Base-by-base conservation (phyloP, 2,329 filamentous ascomycete genomes). In the Septoria petroselini region DNA sequence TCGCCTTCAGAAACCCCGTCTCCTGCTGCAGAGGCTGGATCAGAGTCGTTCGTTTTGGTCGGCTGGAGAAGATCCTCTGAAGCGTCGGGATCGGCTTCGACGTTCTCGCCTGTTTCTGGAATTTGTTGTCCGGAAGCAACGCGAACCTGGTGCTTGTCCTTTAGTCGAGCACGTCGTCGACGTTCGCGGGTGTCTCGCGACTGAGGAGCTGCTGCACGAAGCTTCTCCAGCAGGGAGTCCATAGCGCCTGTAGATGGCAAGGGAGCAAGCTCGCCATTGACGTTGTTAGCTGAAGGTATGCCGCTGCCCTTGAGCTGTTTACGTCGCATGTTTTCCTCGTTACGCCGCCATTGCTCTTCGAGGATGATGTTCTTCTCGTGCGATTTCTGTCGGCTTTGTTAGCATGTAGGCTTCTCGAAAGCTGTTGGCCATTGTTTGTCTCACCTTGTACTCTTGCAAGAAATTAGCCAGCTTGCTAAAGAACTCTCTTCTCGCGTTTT, bases 191-290 rank as follows among this genome's bases (percentile, higher is more conserved):
- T 86, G 68, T 96, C 91, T 68, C 88, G 80, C 21, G 88, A 82
- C 72, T 95, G 88, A 23, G 93, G 91, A 48, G 91, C 91, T 1
- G 93, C 93, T 48, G 90, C 91, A 50, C 93, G 86, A 48, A 98
- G 76, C 71, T 97, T 97, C 80, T 96, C 89, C 41, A 98, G 81
- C 18, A 98, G 75, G 33, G 86, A 88, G 72, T 98, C 93, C 91
- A 98, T 97, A 44, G 91, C 93, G 46, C 91, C 93, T 5, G 88
- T 89, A 2, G 84, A 85, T 23, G 78, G 75, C 4, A 83, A 83
- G 14, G 68, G 68, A 9, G 73, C 71, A 12, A 72, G 70, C 14
- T 64, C 70, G 21, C 42, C 42, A 29, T 27, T 46, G 23, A 19
- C 37, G 42, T 25, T 39, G 11, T 71, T 72, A 30, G 68, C 69